phyloP scores from a whole-genome alignment of 345 rosid genomes.

The Melaleuca quinquenervia region DNA sequence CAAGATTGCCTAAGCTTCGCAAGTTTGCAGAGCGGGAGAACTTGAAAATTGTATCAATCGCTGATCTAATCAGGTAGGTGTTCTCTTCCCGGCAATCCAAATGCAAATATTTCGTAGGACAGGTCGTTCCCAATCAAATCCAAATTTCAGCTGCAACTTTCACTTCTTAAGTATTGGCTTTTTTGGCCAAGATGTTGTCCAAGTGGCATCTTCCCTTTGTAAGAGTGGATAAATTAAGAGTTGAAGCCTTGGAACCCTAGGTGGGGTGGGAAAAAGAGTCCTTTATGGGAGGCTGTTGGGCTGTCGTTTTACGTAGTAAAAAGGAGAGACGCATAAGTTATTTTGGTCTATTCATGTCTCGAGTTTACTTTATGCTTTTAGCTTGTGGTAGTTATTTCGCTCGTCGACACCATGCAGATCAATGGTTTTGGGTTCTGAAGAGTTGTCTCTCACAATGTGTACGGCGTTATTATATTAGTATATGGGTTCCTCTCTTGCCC shows the following conservation, averaged over 20 bases:
- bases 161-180: neutral
- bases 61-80: too few species aligned
- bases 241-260: neutral
- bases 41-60: conserved; percentile 33
- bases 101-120: too few species aligned
- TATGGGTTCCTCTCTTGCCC: neutral
- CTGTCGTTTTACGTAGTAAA: too few species aligned
- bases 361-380: neutral
- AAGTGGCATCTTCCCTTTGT: neutral
- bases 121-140: neutral
- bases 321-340: too few species aligned
- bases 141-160: neutral
- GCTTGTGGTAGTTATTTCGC: too few species aligned
- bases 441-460: neutral
- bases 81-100: too few species aligned
- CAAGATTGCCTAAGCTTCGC: conserved; percentile 68
- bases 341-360: neutral
- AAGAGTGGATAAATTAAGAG: neutral
- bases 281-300: too few species aligned
- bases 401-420: neutral
- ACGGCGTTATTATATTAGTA: too few species aligned
- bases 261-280: neutral
- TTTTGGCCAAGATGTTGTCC: neutral
- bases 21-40: conserved; percentile 53
- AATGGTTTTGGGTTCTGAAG: neutral